Percentiles rank a stretch among this genome's conserved stretches.
These are phyloP conservation scores for Lactuca sativa DNA, from an alignment of 129 eudicot species.

Conservation along the genomic window DNA sequence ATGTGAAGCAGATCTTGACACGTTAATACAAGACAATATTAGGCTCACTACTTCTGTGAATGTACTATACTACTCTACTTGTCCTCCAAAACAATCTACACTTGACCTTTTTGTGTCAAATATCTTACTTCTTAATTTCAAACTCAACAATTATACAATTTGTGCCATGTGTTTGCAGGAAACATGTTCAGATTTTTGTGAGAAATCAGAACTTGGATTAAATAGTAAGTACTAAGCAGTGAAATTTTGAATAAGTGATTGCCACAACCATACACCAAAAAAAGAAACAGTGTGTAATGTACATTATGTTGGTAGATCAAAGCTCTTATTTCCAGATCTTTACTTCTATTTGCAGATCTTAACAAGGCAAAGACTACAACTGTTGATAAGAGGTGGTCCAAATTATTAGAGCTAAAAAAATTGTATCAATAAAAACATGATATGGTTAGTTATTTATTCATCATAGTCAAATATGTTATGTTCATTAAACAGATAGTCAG, in stretches of 20 bases:
- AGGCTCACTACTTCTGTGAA: slow-evolving; percentile 72
- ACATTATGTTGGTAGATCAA: not conserved
- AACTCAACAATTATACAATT: slow-evolving; percentile 2
- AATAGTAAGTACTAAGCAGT: slow-evolving; percentile 48
- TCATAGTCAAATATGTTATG: not conserved
- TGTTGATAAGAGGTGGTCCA: slow-evolving; percentile 69
- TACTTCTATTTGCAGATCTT: slow-evolving; percentile 46
- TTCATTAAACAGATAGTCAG: not conserved
- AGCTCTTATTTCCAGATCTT: slow-evolving; percentile 8
- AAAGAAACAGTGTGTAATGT: not conserved
- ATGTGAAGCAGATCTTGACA: slow-evolving; percentile 81
- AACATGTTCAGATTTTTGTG: slow-evolving; percentile 80
- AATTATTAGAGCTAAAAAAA: slow-evolving; percentile 63
- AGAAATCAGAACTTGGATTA: slow-evolving; percentile 63
- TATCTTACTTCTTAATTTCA: slow-evolving; percentile 1
- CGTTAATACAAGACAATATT: slow-evolving; percentile 73
- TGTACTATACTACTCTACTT: slow-evolving; percentile 31
- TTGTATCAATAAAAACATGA: slow-evolving; percentile 22
- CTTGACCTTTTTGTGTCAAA: slow-evolving; percentile 8
- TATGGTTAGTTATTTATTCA: slow-evolving; percentile 28
- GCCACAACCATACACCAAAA: not conserved
- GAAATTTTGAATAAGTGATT: not conserved
- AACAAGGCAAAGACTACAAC: slow-evolving; percentile 49
- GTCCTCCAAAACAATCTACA: not conserved
- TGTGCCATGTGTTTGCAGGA: slow-evolving; percentile 53